These are phyloP conservation scores for Dentipellis sp. DNA, from an alignment of 768 basidiomycete species.

Conservation along the genomic window DNA sequence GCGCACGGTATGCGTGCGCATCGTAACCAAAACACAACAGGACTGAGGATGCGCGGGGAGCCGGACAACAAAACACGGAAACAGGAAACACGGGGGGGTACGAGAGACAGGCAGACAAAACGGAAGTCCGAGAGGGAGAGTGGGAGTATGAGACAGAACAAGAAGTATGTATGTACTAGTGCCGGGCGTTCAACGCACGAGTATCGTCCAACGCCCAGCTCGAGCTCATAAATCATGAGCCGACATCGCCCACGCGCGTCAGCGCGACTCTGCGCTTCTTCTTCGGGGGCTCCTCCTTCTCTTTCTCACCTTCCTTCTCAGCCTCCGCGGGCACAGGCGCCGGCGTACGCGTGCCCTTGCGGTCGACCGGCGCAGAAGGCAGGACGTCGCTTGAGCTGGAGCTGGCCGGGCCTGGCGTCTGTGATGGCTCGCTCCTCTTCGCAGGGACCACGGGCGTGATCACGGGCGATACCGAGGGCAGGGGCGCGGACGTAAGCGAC, in stretches of 20 bases:
- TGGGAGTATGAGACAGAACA: background rate
- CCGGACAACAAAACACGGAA: background rate
- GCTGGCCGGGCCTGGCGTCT: slow-evolving; percentile 22
- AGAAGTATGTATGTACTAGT: background rate
- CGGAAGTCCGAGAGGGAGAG: background rate
- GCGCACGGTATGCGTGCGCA: background rate
- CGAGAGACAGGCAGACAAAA: background rate
- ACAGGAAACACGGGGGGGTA: background rate
- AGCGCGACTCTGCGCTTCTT: slow-evolving; percentile 80
- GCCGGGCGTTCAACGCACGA: background rate
- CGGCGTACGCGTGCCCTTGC: background rate
- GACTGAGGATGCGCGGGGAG: background rate
- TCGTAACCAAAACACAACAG: background rate
- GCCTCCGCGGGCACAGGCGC: slow-evolving; percentile 12
- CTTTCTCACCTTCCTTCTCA: slow-evolving; percentile 18
- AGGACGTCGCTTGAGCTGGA: background rate
- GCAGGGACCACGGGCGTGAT: slow-evolving; percentile 9
- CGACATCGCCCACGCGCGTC: slow-evolving; percentile 51
- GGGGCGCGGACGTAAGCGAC: slow-evolving; percentile 16
- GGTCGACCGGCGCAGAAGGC: background rate
- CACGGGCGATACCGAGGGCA: slow-evolving; percentile 10
- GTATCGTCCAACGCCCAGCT: background rate
- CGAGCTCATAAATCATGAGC: slow-evolving; percentile 3
- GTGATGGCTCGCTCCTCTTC: slow-evolving; percentile 12
- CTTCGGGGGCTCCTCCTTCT: slow-evolving; percentile 55